Conservation (phyloP, 176 grass and related monocot species). For the Oryza brachyantha region DNA sequence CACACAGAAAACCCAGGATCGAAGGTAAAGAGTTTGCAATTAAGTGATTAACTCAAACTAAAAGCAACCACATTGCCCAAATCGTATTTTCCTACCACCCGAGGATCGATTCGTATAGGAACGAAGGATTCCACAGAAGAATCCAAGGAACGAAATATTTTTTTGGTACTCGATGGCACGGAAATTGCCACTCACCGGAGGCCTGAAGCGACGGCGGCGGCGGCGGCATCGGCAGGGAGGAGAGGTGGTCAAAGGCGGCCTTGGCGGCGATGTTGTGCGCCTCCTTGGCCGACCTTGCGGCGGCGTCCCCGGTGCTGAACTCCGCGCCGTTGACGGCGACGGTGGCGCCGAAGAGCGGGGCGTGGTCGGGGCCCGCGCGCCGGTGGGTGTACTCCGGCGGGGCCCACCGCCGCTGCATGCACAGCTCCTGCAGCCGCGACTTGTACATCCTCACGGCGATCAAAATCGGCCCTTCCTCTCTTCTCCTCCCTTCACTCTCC, state of each 20-base stretch:
- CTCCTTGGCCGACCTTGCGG: constrained; percentile 49
- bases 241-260: constrained; percentile 54
- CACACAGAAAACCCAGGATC: background rate
- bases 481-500: no score
- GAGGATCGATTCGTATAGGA: background rate
- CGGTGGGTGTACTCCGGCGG: constrained; percentile 48
- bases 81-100: background rate
- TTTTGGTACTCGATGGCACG: background rate
- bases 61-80: background rate
- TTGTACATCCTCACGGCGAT: constrained; percentile 52
- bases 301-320: constrained; percentile 48
- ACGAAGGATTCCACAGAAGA: background rate
- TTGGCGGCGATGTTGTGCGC: constrained; percentile 65
- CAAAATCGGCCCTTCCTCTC: no score
- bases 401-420: constrained; percentile 62
- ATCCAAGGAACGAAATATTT: background rate
- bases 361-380: constrained; percentile 34
- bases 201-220: background rate
- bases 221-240: constrained; percentile 13
- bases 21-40: background rate
- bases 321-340: constrained; percentile 54
- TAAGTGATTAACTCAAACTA: background rate
- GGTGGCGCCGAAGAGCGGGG: constrained; percentile 46
- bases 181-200: constrained; percentile 27
- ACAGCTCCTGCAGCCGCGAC: constrained; percentile 58